Percentiles rank a stretch among this genome's conserved stretches.
Conservation (phyloP, 495 filamentous ascomycete genomes). For the Lophiostoma macrostomum region DNA sequence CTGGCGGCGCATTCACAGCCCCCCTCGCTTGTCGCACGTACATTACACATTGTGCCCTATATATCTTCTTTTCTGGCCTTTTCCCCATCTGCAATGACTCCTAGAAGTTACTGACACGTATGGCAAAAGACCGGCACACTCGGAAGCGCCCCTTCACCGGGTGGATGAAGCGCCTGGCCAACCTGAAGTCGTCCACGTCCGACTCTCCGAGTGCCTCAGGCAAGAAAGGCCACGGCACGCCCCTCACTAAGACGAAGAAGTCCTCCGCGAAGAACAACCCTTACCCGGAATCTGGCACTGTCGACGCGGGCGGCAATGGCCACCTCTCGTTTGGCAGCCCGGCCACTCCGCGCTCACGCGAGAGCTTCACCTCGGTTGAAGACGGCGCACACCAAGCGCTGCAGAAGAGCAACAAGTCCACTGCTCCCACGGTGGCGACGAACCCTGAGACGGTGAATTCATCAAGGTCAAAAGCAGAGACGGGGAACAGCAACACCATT, state of each 20-base stretch:
- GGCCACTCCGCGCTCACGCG: slow-evolving; percentile 41
- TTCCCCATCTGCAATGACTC: no score
- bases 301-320: slow-evolving; percentile 51
- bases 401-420: slow-evolving; percentile 63
- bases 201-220: slow-evolving; percentile 51
- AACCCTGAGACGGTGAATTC: slow-evolving; percentile 73
- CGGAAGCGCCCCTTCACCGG: slow-evolving; percentile 84
- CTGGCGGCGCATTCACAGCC: not conserved
- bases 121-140: slow-evolving; percentile 56
- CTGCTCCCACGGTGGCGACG: slow-evolving; percentile 76
- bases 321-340: slow-evolving; percentile 56
- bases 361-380: slow-evolving; percentile 37
- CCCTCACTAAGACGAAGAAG: slow-evolving; percentile 59
- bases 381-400: slow-evolving; percentile 49
- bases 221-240: slow-evolving; percentile 46
- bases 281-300: slow-evolving; percentile 66
- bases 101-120: slow-evolving; percentile 26
- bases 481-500: slow-evolving; percentile 65
- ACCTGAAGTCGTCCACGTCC: slow-evolving; percentile 65
- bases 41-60: no score
- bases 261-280: slow-evolving; percentile 73
- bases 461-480: slow-evolving; percentile 74
- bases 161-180: slow-evolving; percentile 92
- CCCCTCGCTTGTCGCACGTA: no score
- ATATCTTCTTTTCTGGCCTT: no score